Evolutionary conservation across 208 protist species (phyloP).

Genomic region (Crithidia sp.): DNA sequence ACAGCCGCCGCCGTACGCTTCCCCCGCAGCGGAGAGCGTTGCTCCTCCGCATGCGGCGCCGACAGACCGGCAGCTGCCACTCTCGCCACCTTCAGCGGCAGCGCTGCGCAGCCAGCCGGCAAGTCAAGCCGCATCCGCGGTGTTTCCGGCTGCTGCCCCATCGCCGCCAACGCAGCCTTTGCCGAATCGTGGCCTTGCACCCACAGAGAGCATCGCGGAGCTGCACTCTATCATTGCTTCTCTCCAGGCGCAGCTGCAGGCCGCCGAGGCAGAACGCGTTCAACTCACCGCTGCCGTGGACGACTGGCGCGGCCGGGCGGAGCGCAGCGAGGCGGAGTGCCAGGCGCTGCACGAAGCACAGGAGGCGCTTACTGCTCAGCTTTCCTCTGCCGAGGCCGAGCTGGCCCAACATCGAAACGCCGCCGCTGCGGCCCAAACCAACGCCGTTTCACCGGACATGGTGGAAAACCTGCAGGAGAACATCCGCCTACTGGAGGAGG

Average conservation of each 20-base stretch:
- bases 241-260: conserved; percentile 31
- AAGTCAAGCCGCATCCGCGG: too few species aligned
- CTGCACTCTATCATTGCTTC: not conserved
- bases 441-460: conserved; percentile 2
- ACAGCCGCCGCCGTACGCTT: conserved; percentile 1
- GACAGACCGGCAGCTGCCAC: not conserved
- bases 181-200: not conserved
- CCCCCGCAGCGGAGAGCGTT: not conserved
- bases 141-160: not conserved
- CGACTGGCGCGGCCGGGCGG: conserved; percentile 30
- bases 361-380: not conserved
- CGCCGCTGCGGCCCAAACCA: conserved; percentile 1
- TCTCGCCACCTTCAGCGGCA: too few species aligned
- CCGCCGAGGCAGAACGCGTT: conserved; percentile 8
- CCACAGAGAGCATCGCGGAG: not conserved
- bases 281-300: not conserved
- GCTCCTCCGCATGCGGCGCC: not conserved
- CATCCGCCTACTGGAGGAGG: conserved; percentile 65
- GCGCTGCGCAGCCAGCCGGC: too few species aligned
- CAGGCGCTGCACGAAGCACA: conserved; percentile 13
- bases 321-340: conserved; percentile 23
- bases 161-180: not conserved
- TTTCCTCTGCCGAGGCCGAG: conserved; percentile 6
- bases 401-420: conserved; percentile 1
- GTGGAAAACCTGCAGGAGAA: conserved; percentile 50